These are phyloP conservation scores for Ceratobasidium sp. DNA, from an alignment of 1,284 basidiomycete genomes.

Conservation along the genomic window DNA sequence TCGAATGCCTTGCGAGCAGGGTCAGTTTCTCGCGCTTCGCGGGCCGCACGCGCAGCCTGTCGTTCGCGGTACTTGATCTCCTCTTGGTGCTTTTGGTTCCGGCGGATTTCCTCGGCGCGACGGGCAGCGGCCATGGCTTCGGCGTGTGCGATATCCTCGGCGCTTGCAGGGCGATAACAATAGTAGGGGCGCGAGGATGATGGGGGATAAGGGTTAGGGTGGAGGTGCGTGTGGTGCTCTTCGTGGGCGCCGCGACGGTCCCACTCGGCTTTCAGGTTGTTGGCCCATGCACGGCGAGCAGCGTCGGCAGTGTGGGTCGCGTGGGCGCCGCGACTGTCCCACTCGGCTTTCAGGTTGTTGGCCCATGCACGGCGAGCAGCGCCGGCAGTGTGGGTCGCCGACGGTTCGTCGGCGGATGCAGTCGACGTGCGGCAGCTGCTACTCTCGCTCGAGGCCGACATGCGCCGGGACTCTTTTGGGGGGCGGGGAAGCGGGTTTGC, in stretches of 20 bases:
- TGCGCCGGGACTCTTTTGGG: neutral
- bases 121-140: conserved; percentile 13
- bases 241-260: conserved; percentile 34
- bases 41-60: conserved; percentile 27
- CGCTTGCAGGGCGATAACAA: conserved; percentile 11
- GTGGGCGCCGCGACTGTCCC: no score
- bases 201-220: neutral
- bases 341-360: conserved; percentile 14
- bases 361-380: conserved; percentile 36
- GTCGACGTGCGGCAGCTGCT: neutral
- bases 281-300: conserved; percentile 32
- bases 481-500: conserved; percentile 28
- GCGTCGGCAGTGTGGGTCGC: conserved; percentile 9
- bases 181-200: conserved; percentile 7
- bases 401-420: neutral
- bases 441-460: neutral
- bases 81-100: conserved; percentile 31
- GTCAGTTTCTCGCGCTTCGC: conserved; percentile 23
- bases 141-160: conserved; percentile 2
- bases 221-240: conserved; percentile 12
- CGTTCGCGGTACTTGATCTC: conserved; percentile 40
- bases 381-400: conserved; percentile 1
- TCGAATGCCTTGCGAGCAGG: conserved; percentile 37
- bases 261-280: conserved; percentile 30
- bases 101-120: conserved; percentile 36